Percentiles rank a stretch among this genome's conserved stretches.
Evolutionary conservation across 1,139 yeast species (phyloP).

Genomic region (Eremothecium sinecaudum): DNA sequence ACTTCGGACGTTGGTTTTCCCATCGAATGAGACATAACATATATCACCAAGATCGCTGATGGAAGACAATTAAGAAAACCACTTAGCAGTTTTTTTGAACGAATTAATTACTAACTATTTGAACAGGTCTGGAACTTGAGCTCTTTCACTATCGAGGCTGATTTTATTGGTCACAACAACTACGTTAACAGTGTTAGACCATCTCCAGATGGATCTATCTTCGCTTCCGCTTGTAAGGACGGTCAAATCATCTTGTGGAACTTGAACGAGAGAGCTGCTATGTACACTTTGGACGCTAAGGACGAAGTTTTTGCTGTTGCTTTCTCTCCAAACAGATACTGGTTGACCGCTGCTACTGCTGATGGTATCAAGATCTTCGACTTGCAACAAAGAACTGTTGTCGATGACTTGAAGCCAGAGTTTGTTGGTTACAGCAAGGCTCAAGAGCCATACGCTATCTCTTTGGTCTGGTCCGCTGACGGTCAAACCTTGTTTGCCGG

Average conservation of each 20-base stretch:
- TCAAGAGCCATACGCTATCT: constrained; percentile 97
- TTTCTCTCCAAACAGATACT: constrained; percentile 99
- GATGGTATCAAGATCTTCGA: constrained; percentile 97
- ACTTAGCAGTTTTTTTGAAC: constrained; percentile 35
- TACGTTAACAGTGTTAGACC: constrained; percentile 95
- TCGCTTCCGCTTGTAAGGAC: constrained; percentile 99
- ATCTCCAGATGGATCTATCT: constrained; percentile 99
- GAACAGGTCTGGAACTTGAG: constrained; percentile 68
- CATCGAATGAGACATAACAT: constrained; percentile 86
- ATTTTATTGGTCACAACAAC: constrained; percentile 99
- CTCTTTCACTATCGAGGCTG: constrained; percentile 84
- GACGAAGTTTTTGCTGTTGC: constrained; percentile 98
- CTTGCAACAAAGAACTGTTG: constrained; percentile 90
- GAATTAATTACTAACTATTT: no score
- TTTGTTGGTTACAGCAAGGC: constrained; percentile 83
- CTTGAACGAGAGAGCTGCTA: constrained; percentile 77
- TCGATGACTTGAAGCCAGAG: constrained; percentile 98
- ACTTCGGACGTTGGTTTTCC: constrained; percentile 87
- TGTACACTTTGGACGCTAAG: constrained; percentile 92
- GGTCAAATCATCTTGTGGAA: constrained; percentile 99
- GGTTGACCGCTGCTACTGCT: constrained; percentile 99
- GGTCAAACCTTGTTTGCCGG: constrained; percentile 99
- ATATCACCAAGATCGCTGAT: constrained; percentile 99
- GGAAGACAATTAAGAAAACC: constrained; percentile 12
- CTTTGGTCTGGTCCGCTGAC: constrained; percentile 99